A percentile compares a stretch with the other conserved stretches of the same genome.
Evolutionary conservation across 2,329 filamentous ascomycete genomes (phyloP).

Genomic region (Colletotrichum limetticola): DNA sequence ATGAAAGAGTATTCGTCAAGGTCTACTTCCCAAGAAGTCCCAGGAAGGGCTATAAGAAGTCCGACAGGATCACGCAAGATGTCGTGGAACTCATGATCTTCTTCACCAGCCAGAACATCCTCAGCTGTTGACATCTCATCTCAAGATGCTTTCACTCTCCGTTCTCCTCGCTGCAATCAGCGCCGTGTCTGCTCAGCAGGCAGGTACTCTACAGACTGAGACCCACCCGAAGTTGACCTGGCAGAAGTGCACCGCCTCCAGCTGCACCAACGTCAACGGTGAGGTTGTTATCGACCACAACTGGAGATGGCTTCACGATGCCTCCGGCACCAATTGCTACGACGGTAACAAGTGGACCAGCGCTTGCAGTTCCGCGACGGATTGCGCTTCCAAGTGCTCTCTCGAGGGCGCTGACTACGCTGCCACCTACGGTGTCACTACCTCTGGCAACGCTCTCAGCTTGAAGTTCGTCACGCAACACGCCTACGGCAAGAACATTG

Average conservation of each 20-base stretch:
- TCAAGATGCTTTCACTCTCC: slow-evolving; percentile 39
- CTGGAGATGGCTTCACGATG: slow-evolving; percentile 69
- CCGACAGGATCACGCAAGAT: background rate
- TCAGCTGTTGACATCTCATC: background rate
- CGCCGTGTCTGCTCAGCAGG: slow-evolving; percentile 57
- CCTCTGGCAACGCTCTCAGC: slow-evolving; percentile 60
- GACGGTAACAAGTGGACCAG: slow-evolving; percentile 59
- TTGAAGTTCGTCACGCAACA: slow-evolving; percentile 64
- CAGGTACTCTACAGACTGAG: slow-evolving; percentile 59
- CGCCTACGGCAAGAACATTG: slow-evolving; percentile 53
- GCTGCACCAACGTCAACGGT: slow-evolving; percentile 61
- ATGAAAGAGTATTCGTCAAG: background rate
- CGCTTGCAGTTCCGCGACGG: slow-evolving; percentile 51
- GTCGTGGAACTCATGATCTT: background rate
- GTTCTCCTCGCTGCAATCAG: slow-evolving; percentile 49
- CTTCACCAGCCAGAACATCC: background rate
- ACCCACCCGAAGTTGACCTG: slow-evolving; percentile 65
- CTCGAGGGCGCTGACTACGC: slow-evolving; percentile 64
- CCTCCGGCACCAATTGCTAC: slow-evolving; percentile 64
- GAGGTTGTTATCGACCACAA: slow-evolving; percentile 68
- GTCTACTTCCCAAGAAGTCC: background rate
- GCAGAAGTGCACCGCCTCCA: slow-evolving; percentile 61
- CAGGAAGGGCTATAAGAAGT: background rate
- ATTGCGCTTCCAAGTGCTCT: slow-evolving; percentile 61
- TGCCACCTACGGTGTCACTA: slow-evolving; percentile 63